Percentiles rank a stretch among this genome's conserved stretches.
These are phyloP conservation scores for Chaetoscypha palmicola DNA, from an alignment of 2,329 filamentous ascomycete species.

Conservation along the genomic window DNA sequence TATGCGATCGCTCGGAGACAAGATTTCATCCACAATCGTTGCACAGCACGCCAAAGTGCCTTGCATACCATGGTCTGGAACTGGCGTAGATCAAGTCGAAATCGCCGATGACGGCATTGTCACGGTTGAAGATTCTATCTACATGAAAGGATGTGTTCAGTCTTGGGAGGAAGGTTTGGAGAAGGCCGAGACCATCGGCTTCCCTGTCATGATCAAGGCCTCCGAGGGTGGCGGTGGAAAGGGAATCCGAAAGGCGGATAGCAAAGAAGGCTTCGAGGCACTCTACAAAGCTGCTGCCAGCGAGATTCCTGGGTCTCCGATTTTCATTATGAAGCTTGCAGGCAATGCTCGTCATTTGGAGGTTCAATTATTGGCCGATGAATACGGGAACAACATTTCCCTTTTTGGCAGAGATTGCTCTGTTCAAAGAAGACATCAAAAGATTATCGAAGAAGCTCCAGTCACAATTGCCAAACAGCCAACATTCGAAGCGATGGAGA, in stretches of 20 bases:
- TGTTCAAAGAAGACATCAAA: conserved; percentile 95
- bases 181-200: conserved; percentile 85
- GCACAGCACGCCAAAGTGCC: conserved; percentile 94
- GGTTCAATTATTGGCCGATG: conserved; percentile 93
- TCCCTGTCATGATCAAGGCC: conserved; percentile 99
- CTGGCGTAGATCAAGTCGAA: conserved; percentile 74
- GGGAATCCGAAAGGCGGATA: conserved; percentile 91
- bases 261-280: conserved; percentile 74
- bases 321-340: conserved; percentile 99
- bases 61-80: conserved; percentile 99
- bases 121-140: conserved; percentile 79
- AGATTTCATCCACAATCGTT: conserved; percentile 98
- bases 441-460: conserved; percentile 98
- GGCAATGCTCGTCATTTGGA: conserved; percentile 95
- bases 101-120: conserved; percentile 82
- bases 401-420: conserved; percentile 98
- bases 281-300: conserved; percentile 94
- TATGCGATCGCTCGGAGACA: conserved; percentile 98
- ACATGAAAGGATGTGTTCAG: conserved; percentile 83
- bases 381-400: conserved; percentile 99
- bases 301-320: conserved; percentile 96
- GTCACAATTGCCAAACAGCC: conserved; percentile 87
- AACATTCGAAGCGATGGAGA: conserved; percentile 95
- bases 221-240: conserved; percentile 98
- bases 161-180: conserved; percentile 84